Base-by-base conservation (phyloP, 2,329 filamentous ascomycete genomes). In the Venturia carpophila region DNA sequence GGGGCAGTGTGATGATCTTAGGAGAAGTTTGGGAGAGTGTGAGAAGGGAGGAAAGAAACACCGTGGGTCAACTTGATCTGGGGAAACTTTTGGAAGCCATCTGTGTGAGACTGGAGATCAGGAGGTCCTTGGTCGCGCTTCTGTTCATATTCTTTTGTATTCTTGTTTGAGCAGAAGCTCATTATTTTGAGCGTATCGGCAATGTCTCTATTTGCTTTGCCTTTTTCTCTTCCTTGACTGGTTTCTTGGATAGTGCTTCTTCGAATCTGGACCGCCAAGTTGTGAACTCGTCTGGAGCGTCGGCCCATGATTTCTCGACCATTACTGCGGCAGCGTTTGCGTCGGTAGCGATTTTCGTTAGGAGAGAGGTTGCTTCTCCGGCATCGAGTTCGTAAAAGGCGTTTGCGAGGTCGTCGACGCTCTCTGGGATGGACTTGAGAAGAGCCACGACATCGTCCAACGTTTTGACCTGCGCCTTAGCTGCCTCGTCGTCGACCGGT, bases 201-300 rank as follows among this genome's bases (percentile, higher is more conserved):
- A 58, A 37, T 37, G 19, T 21, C 30, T n/a, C 19, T 58, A 13
- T 58, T 58, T 27, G 60, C 10, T 61, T 61, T 21, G 21, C 21
- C n/a, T 61, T 42, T 45, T n/a, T n/a, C 21, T 42, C 39, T 43
- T 42, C 41, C 11, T 65, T 55, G 27, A 27, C 37, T 17, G 37
- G 11, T 41, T 63, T 47, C 39, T 47, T 62, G 11, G 37, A 43
- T n/a, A 65, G 37, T 21, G 64, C 56, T 47, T 65, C 63, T 58
- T 64, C 66, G 82, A 82, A 86, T 62, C 82, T 84, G 61, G 78
- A 79, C n/a, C 82, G 85, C 92, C 92, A 96, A 19, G 83, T 79
- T 0, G 87, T 88, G 71, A 95, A 96, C 70, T 88, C 90, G 71
- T 96, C 92, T 21, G 83, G 80, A 60, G 82, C 75, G 0, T 82